Evolutionary conservation across 2,329 filamentous ascomycete species (phyloP), one percentile per base, ranked within the genome.

Genomic region (Pseudodiploospora longispora): DNA sequence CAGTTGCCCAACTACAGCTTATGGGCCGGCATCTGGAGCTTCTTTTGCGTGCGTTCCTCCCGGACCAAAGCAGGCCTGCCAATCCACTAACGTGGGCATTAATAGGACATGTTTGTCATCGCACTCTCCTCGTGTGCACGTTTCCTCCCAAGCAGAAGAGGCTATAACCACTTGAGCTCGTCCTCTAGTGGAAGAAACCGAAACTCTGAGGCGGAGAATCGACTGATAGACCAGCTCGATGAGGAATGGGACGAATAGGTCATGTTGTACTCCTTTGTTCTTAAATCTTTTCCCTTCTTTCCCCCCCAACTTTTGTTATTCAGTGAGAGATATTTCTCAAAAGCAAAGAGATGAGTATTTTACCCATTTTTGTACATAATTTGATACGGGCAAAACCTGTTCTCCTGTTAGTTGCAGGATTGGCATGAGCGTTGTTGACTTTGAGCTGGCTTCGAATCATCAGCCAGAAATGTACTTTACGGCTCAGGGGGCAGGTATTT

Each of bases 1-100:
- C 93, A 98, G 64, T 70, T 96, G 54, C 93, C 93, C 42, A 97
- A 98, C 68, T 96, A 93, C 69, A 82, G 79, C 55, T 77, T 96
- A 54, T 98, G 93, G 93, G 82, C 87, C 30, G 84, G 88, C 43
- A 86, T 96, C 50, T 82, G 86, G 67, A 81, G 76, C 54, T 95
- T 95, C 62, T 68, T 95, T 57, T 84, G 77, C 73, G 91, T 67
- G 53, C 61, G 69, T 64, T 51, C 66, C 44, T 49, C 55, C 52
- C 54, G 50, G 43, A 52, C 49, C 38, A 63, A 63, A 51, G 42
- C 54, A 39, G 54, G 58, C 44, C 50, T 61, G 51, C 57, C 57
- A 40, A 58, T 53, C 44, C 54, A 55, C 46, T 55, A 51, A 57
- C 49, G 44, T 47, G 37, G 44, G 36, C 45, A 47, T 52, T 19